These are phyloP conservation scores for Ambrosia artemisiifolia DNA, from an alignment of 129 eudicot genomes.

Conservation along the genomic window DNA sequence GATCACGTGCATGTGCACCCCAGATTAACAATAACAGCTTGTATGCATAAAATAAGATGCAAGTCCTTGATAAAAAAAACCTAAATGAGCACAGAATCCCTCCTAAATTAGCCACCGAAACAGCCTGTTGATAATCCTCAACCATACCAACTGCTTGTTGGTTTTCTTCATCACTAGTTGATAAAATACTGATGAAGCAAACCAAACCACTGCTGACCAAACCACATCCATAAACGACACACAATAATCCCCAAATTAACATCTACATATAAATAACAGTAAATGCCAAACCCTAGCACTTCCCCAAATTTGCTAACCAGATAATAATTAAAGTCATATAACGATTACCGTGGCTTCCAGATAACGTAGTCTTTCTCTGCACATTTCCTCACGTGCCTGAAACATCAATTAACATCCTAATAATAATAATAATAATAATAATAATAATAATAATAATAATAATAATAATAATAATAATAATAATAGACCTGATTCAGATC, in stretches of 20 bases:
- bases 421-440: no score
- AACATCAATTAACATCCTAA: conserved; percentile 14
- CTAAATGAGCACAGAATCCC: conserved; percentile 45
- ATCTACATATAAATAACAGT: not conserved
- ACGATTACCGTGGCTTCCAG: conserved; percentile 78
- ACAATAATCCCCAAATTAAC: not conserved
- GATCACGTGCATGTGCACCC: not conserved
- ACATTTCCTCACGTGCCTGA: conserved; percentile 99
- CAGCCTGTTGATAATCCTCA: conserved; percentile 91
- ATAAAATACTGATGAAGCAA: no score
- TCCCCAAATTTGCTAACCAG: not conserved
- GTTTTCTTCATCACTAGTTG: no score
- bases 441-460: no score
- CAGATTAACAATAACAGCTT: not conserved
- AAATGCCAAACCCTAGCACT: conserved; percentile 13
- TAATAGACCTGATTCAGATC: no score
- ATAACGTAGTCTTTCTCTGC: conserved; percentile 84
- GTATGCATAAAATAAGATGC: not conserved
- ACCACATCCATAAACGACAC: not conserved
- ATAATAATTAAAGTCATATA: not conserved
- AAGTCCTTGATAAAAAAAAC: not conserved
- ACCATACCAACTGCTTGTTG: conserved; percentile 87
- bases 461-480: no score
- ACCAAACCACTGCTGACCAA: no score
- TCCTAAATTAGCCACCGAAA: conserved; percentile 80